Base-by-base conservation (phyloP, 805 yeast genomes). In the Metschnikowia aberdeeniae region DNA sequence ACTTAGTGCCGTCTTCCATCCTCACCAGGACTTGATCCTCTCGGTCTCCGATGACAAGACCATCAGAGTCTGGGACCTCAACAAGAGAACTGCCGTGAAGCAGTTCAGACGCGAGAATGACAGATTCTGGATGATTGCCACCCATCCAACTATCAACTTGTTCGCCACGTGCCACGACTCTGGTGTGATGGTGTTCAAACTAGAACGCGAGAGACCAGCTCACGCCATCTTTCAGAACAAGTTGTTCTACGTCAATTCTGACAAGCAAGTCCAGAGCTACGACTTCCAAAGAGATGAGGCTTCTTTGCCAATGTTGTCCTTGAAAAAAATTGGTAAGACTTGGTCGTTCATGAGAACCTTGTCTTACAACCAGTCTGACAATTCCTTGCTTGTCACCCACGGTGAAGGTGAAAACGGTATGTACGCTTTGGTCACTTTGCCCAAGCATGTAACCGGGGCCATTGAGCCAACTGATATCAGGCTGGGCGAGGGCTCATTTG, bases 191-290 rank as follows among this genome's bases (percentile, higher is more conserved):
- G 96, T 93, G 40, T 95, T 93, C 79, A 93, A 93, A 70, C 77
- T 93, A 50, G 97, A 89, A 65, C 86, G 98, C 64, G 99, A 93
- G 74, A 83, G 99, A 66, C 98, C 99, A 11, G 95, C 97, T n/a
- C 78, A 80, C 57, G 66, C 86, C 5, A 59, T 80, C 29, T 77
- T 75, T 68, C 93, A 86, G 62, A 86, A 86, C 66, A 81, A 77
- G 57, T 66, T 93, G 56, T 78, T 78, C 50, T 92, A 77, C 60
- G 81, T 89, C 57, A 89, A 88, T 66, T 77, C 80, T 49, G 96
- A 89, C 62, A 88, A 85, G 65, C 95, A 89, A 64, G 82, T 92
- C 43, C 95, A 89, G 66, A 70, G 80, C 44, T 89, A 78, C 60
- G 93, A 88, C 60, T 84, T 78, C 61, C 74, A 72, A 44, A 76